Percentiles rank a stretch among this genome's conserved stretches.
Evolutionary conservation across 805 yeast genomes (phyloP).

Genomic region (Sungouiella thailandica): DNA sequence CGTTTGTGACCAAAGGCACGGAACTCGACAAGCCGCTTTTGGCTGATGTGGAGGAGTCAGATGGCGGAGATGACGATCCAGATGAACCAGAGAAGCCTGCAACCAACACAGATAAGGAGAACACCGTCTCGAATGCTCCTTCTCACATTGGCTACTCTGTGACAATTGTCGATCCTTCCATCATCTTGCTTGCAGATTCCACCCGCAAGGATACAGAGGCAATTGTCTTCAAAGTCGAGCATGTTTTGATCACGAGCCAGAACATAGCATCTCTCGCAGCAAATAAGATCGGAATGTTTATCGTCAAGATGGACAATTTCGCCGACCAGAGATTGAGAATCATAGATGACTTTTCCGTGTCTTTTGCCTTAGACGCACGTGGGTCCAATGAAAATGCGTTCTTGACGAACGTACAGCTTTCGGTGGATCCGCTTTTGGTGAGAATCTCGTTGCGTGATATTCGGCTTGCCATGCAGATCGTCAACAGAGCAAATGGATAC

Average conservation of each 20-base stretch:
- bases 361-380: slow-evolving; percentile 66
- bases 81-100: slow-evolving; percentile 3
- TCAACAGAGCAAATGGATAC: slow-evolving; percentile 63
- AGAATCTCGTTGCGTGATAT: slow-evolving; percentile 86
- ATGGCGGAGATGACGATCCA: neutral
- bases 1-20: slow-evolving; percentile 52
- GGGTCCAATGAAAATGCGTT: slow-evolving; percentile 56
- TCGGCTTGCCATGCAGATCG: slow-evolving; percentile 66
- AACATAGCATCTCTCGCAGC: slow-evolving; percentile 62
- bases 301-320: slow-evolving; percentile 66
- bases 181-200: slow-evolving; percentile 79
- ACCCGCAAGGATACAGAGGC: slow-evolving; percentile 70
- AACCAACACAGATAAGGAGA: neutral
- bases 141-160: slow-evolving; percentile 45
- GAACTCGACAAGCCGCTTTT: slow-evolving; percentile 15
- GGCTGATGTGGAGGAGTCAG: slow-evolving; percentile 13
- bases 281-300: slow-evolving; percentile 79
- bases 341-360: slow-evolving; percentile 83
- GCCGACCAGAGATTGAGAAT: slow-evolving; percentile 64
- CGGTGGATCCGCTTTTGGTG: slow-evolving; percentile 75
- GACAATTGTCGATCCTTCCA: slow-evolving; percentile 70
- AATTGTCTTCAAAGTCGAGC: slow-evolving; percentile 82
- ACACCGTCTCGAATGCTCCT: neutral
- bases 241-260: slow-evolving; percentile 64
- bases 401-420: slow-evolving; percentile 59